Evolutionary conservation across 2,329 filamentous ascomycete species (phyloP).

Genomic region (Hypocreales sp.): DNA sequence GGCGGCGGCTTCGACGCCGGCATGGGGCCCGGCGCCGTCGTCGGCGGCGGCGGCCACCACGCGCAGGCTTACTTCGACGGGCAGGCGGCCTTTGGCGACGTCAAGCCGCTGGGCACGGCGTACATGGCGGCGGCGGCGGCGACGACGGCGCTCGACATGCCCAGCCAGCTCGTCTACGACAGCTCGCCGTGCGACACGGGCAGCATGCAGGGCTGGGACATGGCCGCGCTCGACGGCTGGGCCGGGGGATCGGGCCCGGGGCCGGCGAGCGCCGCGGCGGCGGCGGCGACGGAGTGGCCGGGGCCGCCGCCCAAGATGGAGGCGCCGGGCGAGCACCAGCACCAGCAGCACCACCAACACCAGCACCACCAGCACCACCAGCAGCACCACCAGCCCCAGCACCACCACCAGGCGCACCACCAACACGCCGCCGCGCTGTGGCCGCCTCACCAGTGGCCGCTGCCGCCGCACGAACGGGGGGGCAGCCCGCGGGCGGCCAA

Average conservation of each 20-base stretch:
- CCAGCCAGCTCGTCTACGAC: conserved; percentile 18
- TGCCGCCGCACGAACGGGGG: conserved; percentile 14
- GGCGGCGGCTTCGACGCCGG: conserved; percentile 25
- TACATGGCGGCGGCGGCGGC: conserved; percentile 15
- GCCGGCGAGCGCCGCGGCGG: conserved; percentile 7
- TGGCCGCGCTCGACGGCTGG: conserved; percentile 20
- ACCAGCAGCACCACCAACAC: conserved; percentile 2
- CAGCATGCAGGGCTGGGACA: conserved; percentile 21
- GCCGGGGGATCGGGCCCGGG: conserved; percentile 7
- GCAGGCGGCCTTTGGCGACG: conserved; percentile 15
- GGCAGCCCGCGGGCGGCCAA: conserved; percentile 21
- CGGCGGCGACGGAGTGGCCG: conserved; percentile 16
- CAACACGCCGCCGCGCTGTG: conserved; percentile 16
- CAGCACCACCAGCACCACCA: conserved; percentile 4
- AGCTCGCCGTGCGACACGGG: conserved; percentile 13
- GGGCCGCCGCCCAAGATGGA: conserved; percentile 15
- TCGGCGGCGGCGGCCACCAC: too few relatives aligned
- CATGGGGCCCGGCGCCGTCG: conserved; percentile 11
- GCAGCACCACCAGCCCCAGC: conserved; percentile 5
- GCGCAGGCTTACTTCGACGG: conserved; percentile 18
- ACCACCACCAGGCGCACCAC: background rate
- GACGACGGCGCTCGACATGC: conserved; percentile 15
- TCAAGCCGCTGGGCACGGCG: conserved; percentile 17
- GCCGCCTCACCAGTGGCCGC: conserved; percentile 18
- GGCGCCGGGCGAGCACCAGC: conserved; percentile 5